phyloP scores from a whole-genome alignment of 2,329 filamentous ascomycete species.

The Cytospora paraplurivora region DNA sequence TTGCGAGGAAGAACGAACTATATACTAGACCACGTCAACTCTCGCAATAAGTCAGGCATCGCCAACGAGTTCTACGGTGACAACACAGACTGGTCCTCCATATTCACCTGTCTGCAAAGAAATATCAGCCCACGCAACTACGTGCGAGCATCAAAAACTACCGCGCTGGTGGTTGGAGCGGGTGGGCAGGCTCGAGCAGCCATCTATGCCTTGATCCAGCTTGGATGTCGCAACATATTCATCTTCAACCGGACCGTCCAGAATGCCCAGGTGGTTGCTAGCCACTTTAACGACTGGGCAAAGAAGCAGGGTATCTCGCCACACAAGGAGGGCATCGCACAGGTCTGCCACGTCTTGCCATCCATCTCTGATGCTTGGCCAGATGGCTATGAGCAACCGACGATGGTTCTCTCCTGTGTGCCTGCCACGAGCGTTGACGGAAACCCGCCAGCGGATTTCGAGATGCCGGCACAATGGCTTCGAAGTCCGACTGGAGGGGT shows the following conservation, averaged over 20 bases:
- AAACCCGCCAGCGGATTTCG: constrained; percentile 66
- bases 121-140: constrained; percentile 70
- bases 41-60: constrained; percentile 62
- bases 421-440: constrained; percentile 65
- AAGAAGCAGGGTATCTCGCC: constrained; percentile 37
- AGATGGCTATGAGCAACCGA: constrained; percentile 60
- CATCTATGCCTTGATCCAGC: constrained; percentile 71
- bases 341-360: constrained; percentile 57
- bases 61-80: constrained; percentile 66
- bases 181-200: constrained; percentile 75
- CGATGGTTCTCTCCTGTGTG: constrained; percentile 72
- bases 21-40: constrained; percentile 57
- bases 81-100: constrained; percentile 45
- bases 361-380: constrained; percentile 67
- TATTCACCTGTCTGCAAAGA: constrained; percentile 61
- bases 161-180: constrained; percentile 61
- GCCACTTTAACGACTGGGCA: constrained; percentile 65
- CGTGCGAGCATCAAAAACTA: constrained; percentile 55
- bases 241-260: constrained; percentile 67
- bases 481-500: constrained; percentile 72
- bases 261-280: constrained; percentile 63
- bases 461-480: constrained; percentile 69
- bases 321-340: constrained; percentile 38
- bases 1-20: constrained; percentile 55
- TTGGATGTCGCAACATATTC: constrained; percentile 73